Evolutionary conservation across 73 alveolate species (phyloP), one percentile per base, ranked within the genome.

Genomic region (Symbiodinium pilosum): DNA sequence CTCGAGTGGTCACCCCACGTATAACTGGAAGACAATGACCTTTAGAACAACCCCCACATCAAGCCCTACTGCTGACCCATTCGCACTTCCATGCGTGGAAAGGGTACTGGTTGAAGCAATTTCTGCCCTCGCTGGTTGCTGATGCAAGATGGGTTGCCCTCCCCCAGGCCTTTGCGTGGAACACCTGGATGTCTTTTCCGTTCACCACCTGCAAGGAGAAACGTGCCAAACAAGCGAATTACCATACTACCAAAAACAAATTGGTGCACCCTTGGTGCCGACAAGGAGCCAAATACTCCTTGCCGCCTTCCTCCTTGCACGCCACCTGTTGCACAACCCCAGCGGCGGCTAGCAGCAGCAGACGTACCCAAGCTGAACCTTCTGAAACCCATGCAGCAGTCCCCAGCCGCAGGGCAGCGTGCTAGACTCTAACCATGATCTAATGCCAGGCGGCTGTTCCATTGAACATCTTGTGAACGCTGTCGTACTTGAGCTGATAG

Each of bases 401-500:
- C n/a, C n/a, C 59, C 21, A 47, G 59, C 59, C 21, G 59, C 59
- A 47, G 14, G 21, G 59, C 21, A 47, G 21, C 14, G 6, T 6
- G 59, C 59, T 47, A 47, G 59, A 6, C 14, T 47, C 59, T 47
- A 47, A 14, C 6, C 21, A 47, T 47, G 30, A 28, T 64, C 81
- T 20, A n/a, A 24, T 38, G 81, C 81, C 85, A 73, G 89, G 40
- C 68, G 14, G 43, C 59, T 18, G 89, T 83, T 41, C 89, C 89
- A 26, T 83, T 40, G 64, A 84, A 94, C 41, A 18, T 41, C 68
- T 99, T 99, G 93, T 99, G 99, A 86, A 99, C 99, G 52, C 99
- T 99, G 95, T 99, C 99, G 86, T 99, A 99, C 98, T 99, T 99
- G 83, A 99, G 94, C 83, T 94, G 94, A 77, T 99, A 99, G 84